Evolutionary conservation across 2,329 filamentous ascomycete genomes (phyloP), one percentile per base, ranked within the genome.

Genomic region (Fusarium chlamydosporum): DNA sequence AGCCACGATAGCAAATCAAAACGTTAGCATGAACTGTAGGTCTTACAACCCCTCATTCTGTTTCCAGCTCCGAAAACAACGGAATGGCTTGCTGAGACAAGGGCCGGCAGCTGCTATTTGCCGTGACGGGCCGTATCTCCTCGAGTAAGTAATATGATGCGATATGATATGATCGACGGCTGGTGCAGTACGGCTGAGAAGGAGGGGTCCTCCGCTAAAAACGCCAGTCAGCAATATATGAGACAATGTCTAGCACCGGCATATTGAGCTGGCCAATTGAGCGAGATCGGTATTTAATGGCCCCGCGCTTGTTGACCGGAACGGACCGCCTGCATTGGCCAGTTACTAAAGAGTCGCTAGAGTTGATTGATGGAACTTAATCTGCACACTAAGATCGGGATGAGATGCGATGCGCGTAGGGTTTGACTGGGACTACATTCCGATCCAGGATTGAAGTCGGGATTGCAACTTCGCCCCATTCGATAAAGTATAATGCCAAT

Each of bases 1-100:
- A 20, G 13, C 13, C 18, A 27, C 26, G 26, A 46, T 33, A 54
- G 45, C 51, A 64, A 64, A 64, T 58, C 51, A 51, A 4, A 29
- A 40, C 23, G 29, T 35, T 11, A 4, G 13, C 40, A 47, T 13
- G 13, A 37, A n/a, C 26, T 42, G 47, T 26, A 48, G 40, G 59
- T 68, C 64, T 68, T 27, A 47, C 40, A 61, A 61, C 65, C 65
- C 64, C 65, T 68, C 64, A 60, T 65, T 55, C 15, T 38, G 4
- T 12, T 40, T 38, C 33, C 33, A 40, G 34, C 47, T 40, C n/a
- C 8, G 45, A 40, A 45, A 54, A 55, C 48, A 10, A 11, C 31
- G 12, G 27, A 29, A 23, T 34, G 15, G 26, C 9, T 18, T 27
- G 20, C n/a, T 29, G 9, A 59, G 45, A 53, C 43, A 50, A 31